These are phyloP conservation scores for Immersiporthe knoxdaviesiana DNA, from an alignment of 2,329 filamentous ascomycete species.

Conservation along the genomic window DNA sequence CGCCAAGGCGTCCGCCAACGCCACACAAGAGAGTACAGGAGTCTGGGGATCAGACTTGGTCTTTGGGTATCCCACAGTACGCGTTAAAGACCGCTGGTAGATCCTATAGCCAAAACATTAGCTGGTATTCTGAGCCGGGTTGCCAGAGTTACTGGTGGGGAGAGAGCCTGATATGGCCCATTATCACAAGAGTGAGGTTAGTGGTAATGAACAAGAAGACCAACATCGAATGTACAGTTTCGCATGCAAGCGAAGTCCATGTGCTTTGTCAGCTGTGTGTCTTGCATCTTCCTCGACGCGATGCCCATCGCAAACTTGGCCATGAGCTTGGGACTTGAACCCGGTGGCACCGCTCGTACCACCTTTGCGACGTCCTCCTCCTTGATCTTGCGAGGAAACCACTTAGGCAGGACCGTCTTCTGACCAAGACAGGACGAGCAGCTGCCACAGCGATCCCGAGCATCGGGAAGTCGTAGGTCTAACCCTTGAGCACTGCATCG, in stretches of 20 bases:
- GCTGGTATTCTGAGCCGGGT: background rate
- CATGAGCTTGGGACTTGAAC: background rate
- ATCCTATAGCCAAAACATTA: background rate
- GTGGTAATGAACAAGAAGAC: background rate
- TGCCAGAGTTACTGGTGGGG: background rate
- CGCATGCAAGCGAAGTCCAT: slow-evolving; percentile 1
- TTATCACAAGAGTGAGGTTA: background rate
- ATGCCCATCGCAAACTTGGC: background rate
- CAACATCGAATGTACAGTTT: background rate
- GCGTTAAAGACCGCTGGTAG: background rate
- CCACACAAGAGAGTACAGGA: background rate
- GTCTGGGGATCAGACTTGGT: background rate
- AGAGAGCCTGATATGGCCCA: background rate
- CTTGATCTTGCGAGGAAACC: no score
- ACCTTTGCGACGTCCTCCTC: background rate
- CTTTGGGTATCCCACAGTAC: slow-evolving; percentile 1
- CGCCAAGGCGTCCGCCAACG: background rate
- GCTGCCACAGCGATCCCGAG: background rate
- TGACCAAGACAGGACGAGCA: background rate
- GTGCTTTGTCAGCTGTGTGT: background rate
- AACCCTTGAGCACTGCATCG: background rate
- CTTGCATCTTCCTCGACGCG: background rate
- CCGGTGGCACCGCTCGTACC: background rate
- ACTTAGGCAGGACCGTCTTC: background rate
- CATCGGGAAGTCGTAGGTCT: background rate